Conservation (phyloP, 2,329 filamentous ascomycete genomes). For the Aspergillus tubingensis region DNA sequence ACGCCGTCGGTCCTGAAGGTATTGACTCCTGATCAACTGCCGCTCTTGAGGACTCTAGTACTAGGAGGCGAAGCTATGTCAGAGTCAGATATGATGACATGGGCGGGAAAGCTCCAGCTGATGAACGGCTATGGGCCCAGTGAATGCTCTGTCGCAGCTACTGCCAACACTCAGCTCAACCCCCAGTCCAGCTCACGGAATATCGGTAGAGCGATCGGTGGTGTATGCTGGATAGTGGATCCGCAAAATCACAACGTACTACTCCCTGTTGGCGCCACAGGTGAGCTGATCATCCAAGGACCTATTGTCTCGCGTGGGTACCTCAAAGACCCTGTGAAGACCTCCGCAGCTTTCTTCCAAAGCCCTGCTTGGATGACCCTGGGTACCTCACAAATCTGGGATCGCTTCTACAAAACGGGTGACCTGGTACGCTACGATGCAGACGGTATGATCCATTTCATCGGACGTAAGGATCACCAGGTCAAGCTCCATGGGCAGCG, state of each 20-base stretch:
- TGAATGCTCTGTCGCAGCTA: slow-evolving; percentile 15
- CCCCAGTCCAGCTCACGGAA: slow-evolving; percentile 1
- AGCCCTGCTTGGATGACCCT: slow-evolving; percentile 17
- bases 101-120: slow-evolving; percentile 40
- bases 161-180: slow-evolving; percentile 6
- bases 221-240: slow-evolving; percentile 17
- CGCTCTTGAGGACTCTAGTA: slow-evolving; percentile 40
- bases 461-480: slow-evolving; percentile 37
- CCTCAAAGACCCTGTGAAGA: slow-evolving; percentile 27
- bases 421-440: slow-evolving; percentile 34
- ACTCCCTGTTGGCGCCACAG: slow-evolving; percentile 41
- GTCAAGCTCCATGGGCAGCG: slow-evolving; percentile 39
- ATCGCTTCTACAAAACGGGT: slow-evolving; percentile 33
- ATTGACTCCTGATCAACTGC: slow-evolving; percentile 29
- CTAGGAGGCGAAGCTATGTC: slow-evolving; percentile 30
- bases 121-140: slow-evolving; percentile 31
- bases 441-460: slow-evolving; percentile 31
- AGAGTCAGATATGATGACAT: slow-evolving; percentile 36
- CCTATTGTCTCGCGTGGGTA: slow-evolving; percentile 32
- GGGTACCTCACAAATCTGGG: background rate
- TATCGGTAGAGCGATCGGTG: slow-evolving; percentile 10
- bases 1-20: slow-evolving; percentile 39
- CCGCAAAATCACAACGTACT: slow-evolving; percentile 8
- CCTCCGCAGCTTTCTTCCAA: slow-evolving; percentile 26
- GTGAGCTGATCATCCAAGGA: slow-evolving; percentile 47